Evolutionary conservation across 2,329 filamentous ascomycete species (phyloP), one percentile per base, ranked within the genome.

Genomic region (Fusarium sulawesiense): DNA sequence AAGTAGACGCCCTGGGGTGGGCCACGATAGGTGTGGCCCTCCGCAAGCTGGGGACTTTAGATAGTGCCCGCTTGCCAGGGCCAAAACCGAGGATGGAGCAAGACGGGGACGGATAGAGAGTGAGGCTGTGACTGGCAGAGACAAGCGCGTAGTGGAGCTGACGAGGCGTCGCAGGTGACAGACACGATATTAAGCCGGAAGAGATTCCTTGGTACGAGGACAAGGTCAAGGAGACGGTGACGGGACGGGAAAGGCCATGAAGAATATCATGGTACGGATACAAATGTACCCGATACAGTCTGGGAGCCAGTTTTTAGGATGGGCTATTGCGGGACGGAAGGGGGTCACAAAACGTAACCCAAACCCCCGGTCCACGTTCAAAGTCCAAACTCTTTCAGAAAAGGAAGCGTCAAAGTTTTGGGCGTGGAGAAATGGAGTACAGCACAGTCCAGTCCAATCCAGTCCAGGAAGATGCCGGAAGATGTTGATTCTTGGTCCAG

Each of bases 141-240:
- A 75, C 74, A 76, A 76, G 74, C 74, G 74, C 74, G 74, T 50
- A 60, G 74, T 76, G 74, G 74, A 73, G 57, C 60, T 65, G 53
- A 64, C 54, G 72, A 75, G 69, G 73, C 71, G 67, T 76, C 66
- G 72, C 67, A 75, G 71, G 73, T 74, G 72, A 76, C 64, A 67
- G 68, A 42, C 78, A 79, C 78, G 78, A 79, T 73, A 74, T 78
- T 77, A 78, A 78, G 73, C 71, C 78, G 78, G 78, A 79, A 79
- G 68, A 67, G 66, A 70, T 61, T 64, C 67, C 73, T 75, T 75
- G 75, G 73, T 74, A 71, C 64, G 59, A 67, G 37, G 27, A 21
- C 16, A 45, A 46, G 51, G 27, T 45, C 37, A 45, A 48, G 42
- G 30, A 27, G 44, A 49, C 44, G 64, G 66, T 70, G 66, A 70